Evolutionary conservation across 768 basidiomycete genomes (phyloP), one percentile per base, ranked within the genome.

Genomic region (Amanita thiersii): DNA sequence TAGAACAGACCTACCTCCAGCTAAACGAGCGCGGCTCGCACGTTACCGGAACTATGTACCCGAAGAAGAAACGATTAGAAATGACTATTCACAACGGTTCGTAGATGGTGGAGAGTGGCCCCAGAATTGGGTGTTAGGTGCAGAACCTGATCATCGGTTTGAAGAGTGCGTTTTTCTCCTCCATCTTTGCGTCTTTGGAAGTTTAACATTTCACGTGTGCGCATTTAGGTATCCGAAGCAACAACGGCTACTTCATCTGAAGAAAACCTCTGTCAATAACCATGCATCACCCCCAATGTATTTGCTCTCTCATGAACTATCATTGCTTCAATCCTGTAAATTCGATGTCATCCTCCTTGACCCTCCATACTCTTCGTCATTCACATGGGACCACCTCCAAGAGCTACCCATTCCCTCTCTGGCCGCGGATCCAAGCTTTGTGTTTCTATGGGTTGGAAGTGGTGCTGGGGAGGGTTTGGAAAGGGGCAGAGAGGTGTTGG

Each of bases 211-310:
- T 15, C 5, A 26, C 30, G n/a, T n/a, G n/a, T n/a, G n/a, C n/a
- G n/a, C n/a, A n/a, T n/a, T 10, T 49, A 97, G 94, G 61, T 97
- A 98, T 57, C 94, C 96, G 2, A 94, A 96, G 51, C 88, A 94
- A 52, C 84, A 85, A 52, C 77, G 86, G 2, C 65, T 99, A 4
- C 70, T 97, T 32, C 68, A 72, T 10, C 69, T 96, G 37, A 98
- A 99, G 59, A 82, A 88, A 54, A 69, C 72, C 0, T 78, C 86
- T 1, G 86, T 93, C 15, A 70, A 76, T 33, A 66, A 67, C 36
- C 71, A 80, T 45, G 73, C 91, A 0, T 72, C 81, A 11, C 76
- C 85, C 0, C 84, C 93, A 0, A 69, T 75, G 2, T 91, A 85
- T 56, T 72, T 92, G 17, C 69, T 79, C 5, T 69, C 72, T 44